A percentile compares a stretch with the other conserved stretches of the same genome.
phyloP scores from a whole-genome alignment of 2,329 filamentous ascomycete species.

The Colletotrichum tanaceti region DNA sequence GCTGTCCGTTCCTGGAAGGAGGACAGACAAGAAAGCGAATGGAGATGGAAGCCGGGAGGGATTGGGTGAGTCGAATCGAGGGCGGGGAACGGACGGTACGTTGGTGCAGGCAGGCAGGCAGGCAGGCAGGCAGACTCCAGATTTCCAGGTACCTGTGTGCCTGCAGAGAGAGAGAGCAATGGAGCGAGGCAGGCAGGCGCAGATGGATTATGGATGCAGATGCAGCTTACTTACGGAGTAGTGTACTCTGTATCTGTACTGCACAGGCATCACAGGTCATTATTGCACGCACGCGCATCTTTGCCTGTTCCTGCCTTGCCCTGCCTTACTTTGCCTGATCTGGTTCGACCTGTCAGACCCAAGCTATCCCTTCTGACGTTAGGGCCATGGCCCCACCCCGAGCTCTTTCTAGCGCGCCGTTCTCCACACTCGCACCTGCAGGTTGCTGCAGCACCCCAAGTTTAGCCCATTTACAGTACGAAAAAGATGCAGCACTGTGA shows the following conservation, averaged over 20 bases:
- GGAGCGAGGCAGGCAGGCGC: conserved; percentile 24
- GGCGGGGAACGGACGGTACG: background rate
- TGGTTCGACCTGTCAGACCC: background rate
- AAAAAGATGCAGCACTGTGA: background rate
- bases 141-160: too few relatives aligned
- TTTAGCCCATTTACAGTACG: conserved; percentile 29
- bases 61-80: background rate
- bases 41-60: background rate
- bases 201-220: too few relatives aligned
- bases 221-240: too few relatives aligned
- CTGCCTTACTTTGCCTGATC: too few relatives aligned
- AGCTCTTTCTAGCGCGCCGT: conserved; percentile 9
- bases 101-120: too few relatives aligned
- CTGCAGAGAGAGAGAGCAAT: background rate
- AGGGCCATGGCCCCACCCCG: conserved; percentile 16
- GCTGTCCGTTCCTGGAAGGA: conserved; percentile 9
- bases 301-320: conserved; percentile 18
- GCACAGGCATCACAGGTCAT: too few relatives aligned
- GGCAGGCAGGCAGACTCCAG: too few relatives aligned
- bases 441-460: conserved; percentile 28
- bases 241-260: too few relatives aligned
- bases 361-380: conserved; percentile 14
- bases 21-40: conserved; percentile 1
- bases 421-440: conserved; percentile 18
- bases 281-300: conserved; percentile 10